Percentiles rank a stretch among this genome's conserved stretches.
Conservation (phyloP, 2,329 filamentous ascomycete species). For the Apiospora koreana region DNA sequence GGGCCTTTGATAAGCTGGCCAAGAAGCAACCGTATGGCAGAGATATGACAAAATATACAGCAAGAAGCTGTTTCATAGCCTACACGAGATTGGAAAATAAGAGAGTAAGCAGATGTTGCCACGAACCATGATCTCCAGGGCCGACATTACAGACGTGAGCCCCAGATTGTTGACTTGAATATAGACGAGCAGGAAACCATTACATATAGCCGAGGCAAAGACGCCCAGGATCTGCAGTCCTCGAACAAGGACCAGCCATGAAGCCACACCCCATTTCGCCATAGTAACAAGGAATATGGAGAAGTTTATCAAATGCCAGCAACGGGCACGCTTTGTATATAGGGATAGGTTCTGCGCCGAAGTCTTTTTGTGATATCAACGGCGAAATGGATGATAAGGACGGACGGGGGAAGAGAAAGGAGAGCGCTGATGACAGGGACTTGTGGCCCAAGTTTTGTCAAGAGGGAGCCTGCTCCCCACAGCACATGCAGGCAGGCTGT, state of each 20-base stretch:
- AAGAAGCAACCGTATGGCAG: neutral
- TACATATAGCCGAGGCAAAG: slow-evolving; percentile 32
- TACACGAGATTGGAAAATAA: neutral
- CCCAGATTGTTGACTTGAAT: slow-evolving; percentile 29
- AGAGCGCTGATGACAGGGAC: slow-evolving; percentile 1
- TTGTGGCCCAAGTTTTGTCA: neutral
- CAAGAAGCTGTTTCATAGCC: neutral
- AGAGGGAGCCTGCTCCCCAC: neutral
- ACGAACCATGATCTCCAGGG: slow-evolving; percentile 38
- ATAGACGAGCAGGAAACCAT: slow-evolving; percentile 36
- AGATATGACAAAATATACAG: neutral
- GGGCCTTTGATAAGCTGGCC: neutral
- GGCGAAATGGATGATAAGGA: neutral
- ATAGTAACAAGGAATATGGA: neutral
- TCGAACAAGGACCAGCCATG: slow-evolving; percentile 35
- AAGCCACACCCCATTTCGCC: slow-evolving; percentile 31
- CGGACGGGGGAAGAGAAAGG: neutral
- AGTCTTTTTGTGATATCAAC: neutral
- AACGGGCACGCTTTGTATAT: neutral
- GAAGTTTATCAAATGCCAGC: neutral
- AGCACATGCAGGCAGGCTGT: neutral
- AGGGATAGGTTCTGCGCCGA: neutral
- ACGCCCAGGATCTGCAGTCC: slow-evolving; percentile 32
- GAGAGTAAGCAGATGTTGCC: neutral
- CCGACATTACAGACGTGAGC: slow-evolving; percentile 28